Base-by-base conservation (phyloP, 179 eudicot genomes). In the Silene noctiflora region DNA sequence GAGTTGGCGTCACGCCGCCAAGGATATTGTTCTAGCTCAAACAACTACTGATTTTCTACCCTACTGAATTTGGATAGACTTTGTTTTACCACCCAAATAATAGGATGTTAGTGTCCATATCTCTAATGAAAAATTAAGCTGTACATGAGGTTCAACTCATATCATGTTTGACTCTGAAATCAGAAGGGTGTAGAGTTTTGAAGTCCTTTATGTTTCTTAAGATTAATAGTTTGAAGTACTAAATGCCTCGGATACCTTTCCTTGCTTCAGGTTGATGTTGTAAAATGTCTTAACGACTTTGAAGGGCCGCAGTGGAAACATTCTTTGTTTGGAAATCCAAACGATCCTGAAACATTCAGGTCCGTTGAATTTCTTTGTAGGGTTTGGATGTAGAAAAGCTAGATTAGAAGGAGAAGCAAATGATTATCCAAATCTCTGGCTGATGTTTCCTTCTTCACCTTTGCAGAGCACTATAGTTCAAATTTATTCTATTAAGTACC, bases 261-360 rank as follows among this genome's bases (percentile, higher is more conserved):
- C 44, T 60, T 56, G 22, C 74, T 79, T 51, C 77, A 94, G 98
- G 89, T 95, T 83, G 96, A 91, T 80, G 96, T 95, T 74, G 95
- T 93, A 76, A 93, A 77, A 86, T 90, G 97, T 61, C 88, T 88
- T 75, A 91, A 87, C 82, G 97, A 91, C 72, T 51, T 83, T 31
- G 99, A 93, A 85, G 98, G 99, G 79, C 92, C 99, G 42, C 98
- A 87, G 78, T 95, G 99, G 99, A 95, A 95, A 77, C 86, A 91
- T 80, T 95, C 99, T 81, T 91, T 95, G 72, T 95, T 95, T 86
- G 99, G 99, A 69, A 95, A 91, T 77, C 99, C 99, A 77, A 93
- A 82, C 79, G 99, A 95, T 77, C 85, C 90, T 29, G 99, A 95
- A 86, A 95, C 99, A 71, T 95, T 85, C 91, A 93, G 92, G 97